Conservation (phyloP, 1,139 yeast species). For the Lodderomyces metapsilosis region DNA sequence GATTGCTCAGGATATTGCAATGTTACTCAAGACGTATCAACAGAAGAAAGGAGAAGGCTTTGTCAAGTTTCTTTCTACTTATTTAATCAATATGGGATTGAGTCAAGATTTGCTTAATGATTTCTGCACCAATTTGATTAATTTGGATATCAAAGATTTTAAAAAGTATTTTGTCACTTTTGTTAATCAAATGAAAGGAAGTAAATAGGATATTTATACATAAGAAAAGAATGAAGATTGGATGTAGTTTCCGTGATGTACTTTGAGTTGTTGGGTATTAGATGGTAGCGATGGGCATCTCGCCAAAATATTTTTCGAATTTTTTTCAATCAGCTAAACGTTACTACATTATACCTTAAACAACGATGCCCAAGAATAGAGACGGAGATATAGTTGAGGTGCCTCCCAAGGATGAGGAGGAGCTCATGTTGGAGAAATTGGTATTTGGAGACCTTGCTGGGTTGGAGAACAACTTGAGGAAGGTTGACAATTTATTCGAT, state of each 20-base stretch:
- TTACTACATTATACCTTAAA: too few species aligned
- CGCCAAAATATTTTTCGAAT: neutral
- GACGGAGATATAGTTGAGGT: constrained; percentile 32
- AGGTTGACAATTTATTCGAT: constrained; percentile 55
- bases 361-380: constrained; percentile 22
- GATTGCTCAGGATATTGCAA: constrained; percentile 72
- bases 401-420: constrained; percentile 83
- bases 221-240: neutral
- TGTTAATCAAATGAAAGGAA: constrained; percentile 44
- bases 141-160: constrained; percentile 56
- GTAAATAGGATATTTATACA: constrained; percentile 3
- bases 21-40: constrained; percentile 65
- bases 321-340: constrained; percentile 7
- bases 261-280: too few species aligned
- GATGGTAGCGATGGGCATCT: constrained; percentile 4
- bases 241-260: too few species aligned
- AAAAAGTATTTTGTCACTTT: constrained; percentile 64
- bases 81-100: constrained; percentile 60
- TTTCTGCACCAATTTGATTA: constrained; percentile 55
- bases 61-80: constrained; percentile 49
- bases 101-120: constrained; percentile 55
- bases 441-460: constrained; percentile 90
- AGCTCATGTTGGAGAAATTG: constrained; percentile 69
- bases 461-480: constrained; percentile 65
- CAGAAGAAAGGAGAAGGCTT: constrained; percentile 38